Evolutionary conservation across 768 basidiomycete species (phyloP).

Genomic region (Phlegmacium glaucopus): DNA sequence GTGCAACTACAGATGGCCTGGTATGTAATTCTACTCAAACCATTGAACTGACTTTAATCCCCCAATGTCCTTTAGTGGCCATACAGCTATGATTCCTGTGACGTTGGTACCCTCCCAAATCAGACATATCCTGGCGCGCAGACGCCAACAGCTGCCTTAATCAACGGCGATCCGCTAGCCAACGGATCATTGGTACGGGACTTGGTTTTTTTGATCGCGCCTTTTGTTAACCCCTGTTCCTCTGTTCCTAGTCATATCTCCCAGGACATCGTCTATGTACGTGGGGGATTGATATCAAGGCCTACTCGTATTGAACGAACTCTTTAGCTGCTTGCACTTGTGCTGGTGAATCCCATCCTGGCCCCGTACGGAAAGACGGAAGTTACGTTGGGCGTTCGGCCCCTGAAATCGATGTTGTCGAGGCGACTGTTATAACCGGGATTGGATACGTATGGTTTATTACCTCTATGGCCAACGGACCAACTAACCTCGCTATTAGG

Average conservation of each 20-base stretch:
- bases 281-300: neutral
- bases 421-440: slow-evolving; percentile 39
- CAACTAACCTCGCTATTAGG: slow-evolving; percentile 22
- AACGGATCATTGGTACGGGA: slow-evolving; percentile 31
- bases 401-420: slow-evolving; percentile 67
- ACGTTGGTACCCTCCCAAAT: slow-evolving; percentile 73
- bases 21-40: slow-evolving; percentile 26
- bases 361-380: slow-evolving; percentile 41
- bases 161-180: slow-evolving; percentile 36
- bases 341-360: slow-evolving; percentile 38
- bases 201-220: neutral
- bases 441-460: slow-evolving; percentile 21
- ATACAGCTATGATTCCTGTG: slow-evolving; percentile 66
- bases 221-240: neutral
- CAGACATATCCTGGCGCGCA: slow-evolving; percentile 60
- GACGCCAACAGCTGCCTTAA: slow-evolving; percentile 43
- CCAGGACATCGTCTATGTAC: slow-evolving; percentile 51
- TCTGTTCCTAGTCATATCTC: slow-evolving; percentile 50
- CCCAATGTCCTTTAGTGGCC: slow-evolving; percentile 42
- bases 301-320: neutral
- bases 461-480: neutral
- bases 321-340: slow-evolving; percentile 34
- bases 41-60: neutral
- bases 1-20: slow-evolving; percentile 60
- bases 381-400: slow-evolving; percentile 56